phyloP scores from a whole-genome alignment of 1,139 yeast genomes.

The Yamadazyma jaroonii region DNA sequence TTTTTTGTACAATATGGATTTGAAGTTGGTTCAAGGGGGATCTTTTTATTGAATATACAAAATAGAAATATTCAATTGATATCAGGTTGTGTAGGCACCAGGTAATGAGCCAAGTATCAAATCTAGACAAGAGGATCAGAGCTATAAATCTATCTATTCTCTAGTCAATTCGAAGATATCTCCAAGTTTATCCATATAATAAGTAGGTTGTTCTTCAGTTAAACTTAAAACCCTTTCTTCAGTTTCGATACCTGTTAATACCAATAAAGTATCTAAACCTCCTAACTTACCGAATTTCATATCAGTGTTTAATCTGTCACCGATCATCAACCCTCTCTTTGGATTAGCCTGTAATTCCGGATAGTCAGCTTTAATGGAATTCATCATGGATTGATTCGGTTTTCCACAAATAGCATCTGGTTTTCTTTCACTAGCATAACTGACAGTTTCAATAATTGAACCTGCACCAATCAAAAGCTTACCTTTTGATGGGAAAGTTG shows the following conservation, averaged over 20 bases:
- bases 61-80: no score
- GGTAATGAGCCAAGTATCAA: background rate
- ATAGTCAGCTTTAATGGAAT: conserved; percentile 74
- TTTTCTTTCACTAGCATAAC: conserved; percentile 70
- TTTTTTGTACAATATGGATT: no score
- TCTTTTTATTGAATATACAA: no score
- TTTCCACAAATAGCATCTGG: conserved; percentile 78
- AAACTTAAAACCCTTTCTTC: conserved; percentile 52
- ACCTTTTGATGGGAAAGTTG: conserved; percentile 90
- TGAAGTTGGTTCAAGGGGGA: no score
- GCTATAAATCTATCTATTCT: background rate
- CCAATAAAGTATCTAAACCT: conserved; percentile 78
- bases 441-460: conserved; percentile 78
- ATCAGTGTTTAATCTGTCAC: conserved; percentile 93
- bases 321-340: conserved; percentile 79
- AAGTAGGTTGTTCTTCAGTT: conserved; percentile 57
- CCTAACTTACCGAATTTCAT: conserved; percentile 89
- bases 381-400: conserved; percentile 88
- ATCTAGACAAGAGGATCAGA: background rate
- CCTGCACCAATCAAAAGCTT: conserved; percentile 93
- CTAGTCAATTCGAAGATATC: conserved; percentile 25
- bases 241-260: conserved; percentile 85
- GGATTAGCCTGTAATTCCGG: conserved; percentile 49
- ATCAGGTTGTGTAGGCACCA: no score
- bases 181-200: conserved; percentile 65